Conservation (phyloP, 148 eudicot species). For the Camellia lanceoleosa region DNA sequence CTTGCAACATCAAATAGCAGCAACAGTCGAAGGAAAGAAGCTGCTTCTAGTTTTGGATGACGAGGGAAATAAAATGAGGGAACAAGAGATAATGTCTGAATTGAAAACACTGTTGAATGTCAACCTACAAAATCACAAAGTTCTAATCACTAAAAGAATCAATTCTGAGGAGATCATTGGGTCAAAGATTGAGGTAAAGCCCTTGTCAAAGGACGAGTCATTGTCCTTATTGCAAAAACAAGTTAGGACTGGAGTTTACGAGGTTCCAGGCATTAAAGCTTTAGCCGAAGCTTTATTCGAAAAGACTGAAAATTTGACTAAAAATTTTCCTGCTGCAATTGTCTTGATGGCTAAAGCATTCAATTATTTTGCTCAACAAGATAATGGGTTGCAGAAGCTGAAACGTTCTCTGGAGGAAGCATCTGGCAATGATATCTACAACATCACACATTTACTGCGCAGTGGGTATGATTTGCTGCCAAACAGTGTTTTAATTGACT, state of each 20-base stretch:
- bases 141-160: conserved; percentile 8
- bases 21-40: not conserved
- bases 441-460: conserved; percentile 6
- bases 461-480: conserved; percentile 18
- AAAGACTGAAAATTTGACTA: not conserved
- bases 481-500: conserved; percentile 12
- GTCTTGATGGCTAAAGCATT: conserved; percentile 23
- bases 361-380: conserved; percentile 2
- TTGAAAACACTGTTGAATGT: not conserved
- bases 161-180: not conserved
- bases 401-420: conserved; percentile 14
- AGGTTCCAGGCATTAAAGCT: not conserved
- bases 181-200: not conserved
- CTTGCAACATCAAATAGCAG: not conserved
- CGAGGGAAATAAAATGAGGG: conserved; percentile 1
- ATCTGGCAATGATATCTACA: not conserved
- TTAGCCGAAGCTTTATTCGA: conserved; percentile 9
- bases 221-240: not conserved
- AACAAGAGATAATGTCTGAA: not conserved
- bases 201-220: conserved; percentile 11
- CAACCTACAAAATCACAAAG: not conserved
- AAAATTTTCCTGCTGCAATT: conserved; percentile 10
- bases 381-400: not conserved
- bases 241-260: not conserved
- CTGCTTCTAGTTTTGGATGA: conserved; percentile 15